Base-by-base conservation (phyloP, 495 filamentous ascomycete species). In the Podospora pseudocomata region DNA sequence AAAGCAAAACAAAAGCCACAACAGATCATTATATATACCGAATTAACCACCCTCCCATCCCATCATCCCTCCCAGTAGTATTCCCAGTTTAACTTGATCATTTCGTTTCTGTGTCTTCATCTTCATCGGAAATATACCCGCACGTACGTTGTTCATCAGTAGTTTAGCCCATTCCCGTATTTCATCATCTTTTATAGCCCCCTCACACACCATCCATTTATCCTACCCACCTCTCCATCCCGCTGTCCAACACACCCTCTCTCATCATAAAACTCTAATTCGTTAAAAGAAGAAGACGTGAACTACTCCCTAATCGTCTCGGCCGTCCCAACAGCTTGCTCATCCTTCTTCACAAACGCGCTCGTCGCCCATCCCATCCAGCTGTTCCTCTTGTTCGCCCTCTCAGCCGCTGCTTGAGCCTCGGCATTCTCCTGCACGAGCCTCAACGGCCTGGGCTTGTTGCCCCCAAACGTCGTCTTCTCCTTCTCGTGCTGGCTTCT, bases 371-470 rank as follows among this genome's bases (percentile, higher is more conserved):
- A 87, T 2, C 85, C 85, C 53, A 87, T 83, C 86, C 86, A 88
- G 72, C 85, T 86, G 27, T 77, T 77, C 30, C 86, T 74, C 78
- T 86, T 86, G 66, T 77, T 79, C 34, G 74, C 78, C 15, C 72
- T 74, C 9, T 70, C 70, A 19, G 78, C 77, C 61, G 75, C 77
- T 27, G 72, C 77, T 57, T 71, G 63, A 19, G 72, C 67, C 68
- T 75, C 74, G 18, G 70, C 65, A 54, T 80, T 83, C 80, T 85
- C 91, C 79, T 93, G 90, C 65, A 99, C 95, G 13, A 99, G 84
- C 55, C 94, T 83, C 74, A 99, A 80, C 1, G 95, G 95, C 34
- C 95, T 85, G 62, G 96, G 85, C 73, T 92, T 92, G 70, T 88
- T 93, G 5, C 90, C 90, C 2, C 82, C 82, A 63, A 89, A 82